A percentile compares a stretch with the other conserved stretches of the same genome.
Evolutionary conservation across 768 basidiomycete species (phyloP).

Genomic region (Ramaria sp.): DNA sequence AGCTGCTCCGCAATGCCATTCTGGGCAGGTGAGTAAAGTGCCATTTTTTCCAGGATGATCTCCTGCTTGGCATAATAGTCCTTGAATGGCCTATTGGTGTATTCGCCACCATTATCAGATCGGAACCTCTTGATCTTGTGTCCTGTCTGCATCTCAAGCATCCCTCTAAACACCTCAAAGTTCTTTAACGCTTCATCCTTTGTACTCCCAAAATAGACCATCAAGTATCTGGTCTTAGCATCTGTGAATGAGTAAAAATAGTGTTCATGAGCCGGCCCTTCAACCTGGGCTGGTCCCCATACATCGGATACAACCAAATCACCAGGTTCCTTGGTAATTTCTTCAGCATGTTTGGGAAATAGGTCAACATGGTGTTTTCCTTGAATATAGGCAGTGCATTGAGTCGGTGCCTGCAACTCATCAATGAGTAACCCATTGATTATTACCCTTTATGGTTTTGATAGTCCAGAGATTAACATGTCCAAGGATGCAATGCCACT

Average conservation of each 20-base stretch:
- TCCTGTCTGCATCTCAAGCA: too few relatives aligned
- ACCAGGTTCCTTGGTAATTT: not conserved
- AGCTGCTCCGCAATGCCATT: too few relatives aligned
- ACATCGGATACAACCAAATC: not conserved
- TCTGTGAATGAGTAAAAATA: not conserved
- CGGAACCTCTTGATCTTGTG: too few relatives aligned
- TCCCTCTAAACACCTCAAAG: conserved; percentile 11
- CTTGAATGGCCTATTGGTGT: too few relatives aligned
- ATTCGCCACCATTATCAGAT: too few relatives aligned
- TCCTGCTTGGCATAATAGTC: too few relatives aligned
- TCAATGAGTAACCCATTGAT: not conserved
- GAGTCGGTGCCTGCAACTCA: not conserved
- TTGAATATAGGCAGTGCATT: not conserved
- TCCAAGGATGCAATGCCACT: too few relatives aligned
- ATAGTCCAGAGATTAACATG: not conserved
- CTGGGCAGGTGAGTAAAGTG: too few relatives aligned
- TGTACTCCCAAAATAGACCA: not conserved
- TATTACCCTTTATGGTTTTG: not conserved
- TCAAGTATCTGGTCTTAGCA: not conserved
- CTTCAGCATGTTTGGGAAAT: not conserved
- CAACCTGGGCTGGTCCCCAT: not conserved
- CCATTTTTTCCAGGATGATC: too few relatives aligned
- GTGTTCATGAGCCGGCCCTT: too few relatives aligned
- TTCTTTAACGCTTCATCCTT: not conserved
- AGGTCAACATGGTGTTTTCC: not conserved